These are phyloP conservation scores for Schizophyllum amplum DNA, from an alignment of 1,284 basidiomycete genomes.

Conservation along the genomic window DNA sequence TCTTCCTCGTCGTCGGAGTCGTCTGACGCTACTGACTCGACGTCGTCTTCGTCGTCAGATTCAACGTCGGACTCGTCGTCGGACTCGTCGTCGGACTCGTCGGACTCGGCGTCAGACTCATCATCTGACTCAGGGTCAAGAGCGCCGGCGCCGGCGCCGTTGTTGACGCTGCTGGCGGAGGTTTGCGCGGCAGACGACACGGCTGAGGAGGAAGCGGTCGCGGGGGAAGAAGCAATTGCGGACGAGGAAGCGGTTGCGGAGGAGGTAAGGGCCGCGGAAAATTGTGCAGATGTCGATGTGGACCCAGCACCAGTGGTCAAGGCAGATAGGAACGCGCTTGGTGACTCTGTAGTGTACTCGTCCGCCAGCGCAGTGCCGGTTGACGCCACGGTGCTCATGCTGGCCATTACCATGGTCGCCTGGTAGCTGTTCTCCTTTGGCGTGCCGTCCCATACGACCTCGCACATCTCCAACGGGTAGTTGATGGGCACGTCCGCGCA, in stretches of 20 bases:
- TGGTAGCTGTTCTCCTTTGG: slow-evolving; percentile 12
- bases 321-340: not conserved
- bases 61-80: slow-evolving; percentile 6
- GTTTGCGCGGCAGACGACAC: slow-evolving; percentile 5
- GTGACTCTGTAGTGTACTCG: not conserved
- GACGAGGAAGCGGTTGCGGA: slow-evolving; percentile 8
- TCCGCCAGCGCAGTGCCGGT: not conserved
- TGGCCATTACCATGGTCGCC: slow-evolving; percentile 2
- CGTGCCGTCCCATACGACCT: slow-evolving; percentile 46
- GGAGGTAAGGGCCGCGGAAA: too few species aligned
- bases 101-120: slow-evolving; percentile 12
- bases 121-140: slow-evolving; percentile 13
- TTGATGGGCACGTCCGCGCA: slow-evolving; percentile 47
- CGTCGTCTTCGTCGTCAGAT: slow-evolving; percentile 6
- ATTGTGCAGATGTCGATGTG: too few species aligned
- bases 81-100: slow-evolving; percentile 13
- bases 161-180: slow-evolving; percentile 3
- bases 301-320: not conserved
- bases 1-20: not conserved
- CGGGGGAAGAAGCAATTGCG: slow-evolving; percentile 9
- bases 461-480: slow-evolving; percentile 38
- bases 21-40: not conserved
- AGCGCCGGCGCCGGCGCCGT: slow-evolving; percentile 5
- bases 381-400: slow-evolving; percentile 3
- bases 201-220: slow-evolving; percentile 7